Percentiles rank a stretch among this genome's conserved stretches.
Evolutionary conservation across 202 grass and related monocot species (phyloP).

Genomic region (Saccharum hybrid): DNA sequence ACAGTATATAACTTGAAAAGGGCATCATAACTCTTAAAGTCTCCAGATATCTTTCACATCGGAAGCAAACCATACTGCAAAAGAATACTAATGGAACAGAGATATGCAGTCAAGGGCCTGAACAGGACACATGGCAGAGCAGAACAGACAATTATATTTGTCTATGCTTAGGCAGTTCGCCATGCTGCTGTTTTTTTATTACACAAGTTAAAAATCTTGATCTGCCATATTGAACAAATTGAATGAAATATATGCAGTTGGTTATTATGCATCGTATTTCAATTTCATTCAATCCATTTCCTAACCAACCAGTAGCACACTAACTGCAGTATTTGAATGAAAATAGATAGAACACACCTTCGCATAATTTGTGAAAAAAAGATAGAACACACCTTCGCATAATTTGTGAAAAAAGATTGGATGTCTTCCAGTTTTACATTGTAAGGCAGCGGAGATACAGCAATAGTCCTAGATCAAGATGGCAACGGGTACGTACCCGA

Average conservation of each 20-base stretch:
- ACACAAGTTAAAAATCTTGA: background rate
- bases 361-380: conserved; percentile 64
- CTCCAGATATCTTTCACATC: background rate
- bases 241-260: background rate
- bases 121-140: background rate
- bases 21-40: background rate
- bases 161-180: background rate
- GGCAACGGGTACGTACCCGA: too few relatives aligned
- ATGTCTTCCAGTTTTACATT: conserved; percentile 83
- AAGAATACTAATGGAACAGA: background rate
- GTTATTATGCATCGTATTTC: background rate
- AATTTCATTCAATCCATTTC: background rate
- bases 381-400: conserved; percentile 61
- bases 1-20: conserved; percentile 2
- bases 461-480: too few relatives aligned
- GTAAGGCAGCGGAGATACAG: conserved; percentile 79
- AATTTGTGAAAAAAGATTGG: conserved; percentile 64
- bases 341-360: conserved; percentile 57
- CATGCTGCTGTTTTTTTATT: background rate
- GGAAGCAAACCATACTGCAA: background rate
- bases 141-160: background rate
- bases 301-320: background rate
- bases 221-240: background rate
- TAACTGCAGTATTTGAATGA: conserved; percentile 2
- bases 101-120: background rate